These are phyloP conservation scores for Eutrema salsugineum DNA, from an alignment of 441 rosid species.

Conservation along the genomic window DNA sequence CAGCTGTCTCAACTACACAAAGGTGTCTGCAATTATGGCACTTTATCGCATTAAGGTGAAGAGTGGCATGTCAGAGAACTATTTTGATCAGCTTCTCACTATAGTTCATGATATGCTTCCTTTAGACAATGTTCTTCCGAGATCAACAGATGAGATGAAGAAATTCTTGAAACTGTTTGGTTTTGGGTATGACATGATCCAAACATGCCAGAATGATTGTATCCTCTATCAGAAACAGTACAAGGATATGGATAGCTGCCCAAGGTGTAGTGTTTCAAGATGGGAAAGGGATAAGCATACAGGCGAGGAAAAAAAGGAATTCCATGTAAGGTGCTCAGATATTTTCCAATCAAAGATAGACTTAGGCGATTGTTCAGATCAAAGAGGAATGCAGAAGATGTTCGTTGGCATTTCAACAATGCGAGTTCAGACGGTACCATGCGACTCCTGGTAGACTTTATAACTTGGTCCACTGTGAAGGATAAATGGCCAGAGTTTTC, in stretches of 20 bases:
- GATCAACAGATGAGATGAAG: neutral
- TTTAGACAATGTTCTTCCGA: neutral
- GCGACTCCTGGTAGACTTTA: neutral
- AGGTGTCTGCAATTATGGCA: neutral
- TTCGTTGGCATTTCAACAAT: neutral
- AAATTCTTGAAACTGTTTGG: neutral
- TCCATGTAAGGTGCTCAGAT: neutral
- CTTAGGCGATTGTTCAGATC: neutral
- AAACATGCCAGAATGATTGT: neutral
- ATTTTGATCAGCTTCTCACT: too few species aligned
- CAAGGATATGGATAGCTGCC: neutral
- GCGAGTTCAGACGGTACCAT: neutral
- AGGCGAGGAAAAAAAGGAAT: neutral
- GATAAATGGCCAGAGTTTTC: neutral
- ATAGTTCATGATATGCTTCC: too few species aligned
- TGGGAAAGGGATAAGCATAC: neutral
- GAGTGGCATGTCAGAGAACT: too few species aligned
- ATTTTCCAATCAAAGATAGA: neutral
- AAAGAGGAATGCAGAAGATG: neutral
- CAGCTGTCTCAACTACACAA: too few species aligned
- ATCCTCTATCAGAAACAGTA: neutral
- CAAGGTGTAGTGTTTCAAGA: neutral
- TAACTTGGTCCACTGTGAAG: neutral
- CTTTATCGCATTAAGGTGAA: too few species aligned
- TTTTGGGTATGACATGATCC: neutral